Evolutionary conservation across 108 stramenopile genomes (phyloP).

Genomic region (Schizochytrium sp.): DNA sequence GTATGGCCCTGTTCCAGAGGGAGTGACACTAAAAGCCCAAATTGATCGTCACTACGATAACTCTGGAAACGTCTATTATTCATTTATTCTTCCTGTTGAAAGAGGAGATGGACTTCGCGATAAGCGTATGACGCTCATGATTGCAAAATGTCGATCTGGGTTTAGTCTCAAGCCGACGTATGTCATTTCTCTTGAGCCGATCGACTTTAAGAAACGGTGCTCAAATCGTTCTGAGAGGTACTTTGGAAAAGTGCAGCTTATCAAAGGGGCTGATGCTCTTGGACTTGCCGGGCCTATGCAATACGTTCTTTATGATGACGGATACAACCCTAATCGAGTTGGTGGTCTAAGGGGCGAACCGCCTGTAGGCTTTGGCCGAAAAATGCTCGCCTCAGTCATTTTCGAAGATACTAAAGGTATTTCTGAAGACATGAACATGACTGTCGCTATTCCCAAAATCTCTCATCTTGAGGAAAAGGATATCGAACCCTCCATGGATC

Average conservation of each 20-base stretch:
- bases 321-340: constrained; percentile 29
- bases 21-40: constrained; percentile 29
- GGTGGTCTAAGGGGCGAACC: constrained; percentile 4
- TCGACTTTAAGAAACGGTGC: constrained; percentile 53
- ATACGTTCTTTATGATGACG: constrained; percentile 24
- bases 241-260: constrained; percentile 45
- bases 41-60: constrained; percentile 54
- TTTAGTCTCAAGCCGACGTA: constrained; percentile 34
- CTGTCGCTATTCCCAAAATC: constrained; percentile 24
- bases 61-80: constrained; percentile 42
- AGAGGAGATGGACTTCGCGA: constrained; percentile 36
- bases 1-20: constrained; percentile 54
- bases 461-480: neutral
- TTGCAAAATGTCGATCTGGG: constrained; percentile 44
- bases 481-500: neutral
- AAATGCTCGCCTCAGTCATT: constrained; percentile 52
- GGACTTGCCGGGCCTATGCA: constrained; percentile 45
- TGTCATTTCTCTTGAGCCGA: constrained; percentile 47
- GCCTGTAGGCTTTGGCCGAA: constrained; percentile 28
- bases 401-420: neutral
- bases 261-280: constrained; percentile 8
- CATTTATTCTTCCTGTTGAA: constrained; percentile 53
- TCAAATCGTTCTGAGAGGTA: constrained; percentile 41
- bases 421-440: neutral
- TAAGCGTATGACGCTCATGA: constrained; percentile 57